Percentiles rank a stretch among this genome's conserved stretches.
Conservation (phyloP, 2,329 filamentous ascomycete species). For the Paecilomyces sp. region DNA sequence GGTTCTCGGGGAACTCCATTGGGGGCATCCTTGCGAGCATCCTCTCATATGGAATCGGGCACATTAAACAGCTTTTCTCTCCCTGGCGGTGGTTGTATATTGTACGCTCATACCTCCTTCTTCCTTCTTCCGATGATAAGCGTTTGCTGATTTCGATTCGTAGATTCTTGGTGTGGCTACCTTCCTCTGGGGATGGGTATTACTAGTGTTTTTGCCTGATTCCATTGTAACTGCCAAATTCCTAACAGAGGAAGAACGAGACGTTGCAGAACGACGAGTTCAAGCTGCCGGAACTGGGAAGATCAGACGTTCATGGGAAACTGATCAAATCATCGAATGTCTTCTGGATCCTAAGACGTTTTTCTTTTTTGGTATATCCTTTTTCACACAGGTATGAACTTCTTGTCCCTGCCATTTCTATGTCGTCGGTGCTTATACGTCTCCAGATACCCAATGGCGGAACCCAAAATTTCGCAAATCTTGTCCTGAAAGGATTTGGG, state of each 20-base stretch:
- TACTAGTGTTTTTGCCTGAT: not conserved
- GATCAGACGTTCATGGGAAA: constrained; percentile 33
- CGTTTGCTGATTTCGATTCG: not conserved
- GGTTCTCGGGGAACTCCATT: not conserved
- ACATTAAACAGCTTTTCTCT: not conserved
- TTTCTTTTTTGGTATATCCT: constrained; percentile 48
- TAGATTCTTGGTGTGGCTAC: not conserved
- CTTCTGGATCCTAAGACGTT: constrained; percentile 54
- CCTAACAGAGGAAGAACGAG: not conserved
- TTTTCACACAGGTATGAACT: constrained; percentile 32
- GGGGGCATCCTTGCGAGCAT: not conserved
- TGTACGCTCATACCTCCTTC: not conserved
- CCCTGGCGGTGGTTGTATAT: not conserved
- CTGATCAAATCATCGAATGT: constrained; percentile 48
- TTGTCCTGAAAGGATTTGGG: constrained; percentile 50
- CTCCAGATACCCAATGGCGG: constrained; percentile 56
- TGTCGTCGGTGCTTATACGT: not conserved
- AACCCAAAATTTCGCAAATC: constrained; percentile 52
- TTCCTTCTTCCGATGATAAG: not conserved
- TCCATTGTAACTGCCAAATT: not conserved
- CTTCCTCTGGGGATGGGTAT: not conserved
- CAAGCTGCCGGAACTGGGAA: not conserved
- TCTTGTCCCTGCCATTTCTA: not conserved
- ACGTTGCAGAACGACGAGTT: not conserved
- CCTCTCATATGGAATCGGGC: not conserved